These are phyloP conservation scores for Aspergillus brasiliensis DNA, from an alignment of 2,329 filamentous ascomycete genomes.

Conservation along the genomic window DNA sequence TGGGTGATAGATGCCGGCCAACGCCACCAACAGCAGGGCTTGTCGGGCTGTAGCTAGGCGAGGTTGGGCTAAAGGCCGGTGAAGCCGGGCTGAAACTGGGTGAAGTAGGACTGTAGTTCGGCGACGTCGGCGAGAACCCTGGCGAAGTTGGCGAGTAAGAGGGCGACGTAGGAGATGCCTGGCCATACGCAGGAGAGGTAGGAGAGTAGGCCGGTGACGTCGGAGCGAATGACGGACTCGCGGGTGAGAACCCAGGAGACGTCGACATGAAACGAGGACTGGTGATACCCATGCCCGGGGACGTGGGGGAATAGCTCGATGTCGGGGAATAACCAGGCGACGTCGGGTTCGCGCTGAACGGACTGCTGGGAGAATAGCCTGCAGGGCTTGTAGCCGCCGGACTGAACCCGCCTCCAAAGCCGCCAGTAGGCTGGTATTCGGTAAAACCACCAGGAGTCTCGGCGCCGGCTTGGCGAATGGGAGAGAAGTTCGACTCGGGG, in stretches of 20 bases:
- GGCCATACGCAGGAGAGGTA: constrained; percentile 71
- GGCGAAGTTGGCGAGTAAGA: constrained; percentile 59
- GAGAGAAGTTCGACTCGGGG: constrained; percentile 67
- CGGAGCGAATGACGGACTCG: constrained; percentile 56
- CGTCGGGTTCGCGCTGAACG: constrained; percentile 71
- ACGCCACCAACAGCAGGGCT: constrained; percentile 50
- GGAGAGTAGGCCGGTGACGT: constrained; percentile 72
- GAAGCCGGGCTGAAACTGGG: constrained; percentile 57
- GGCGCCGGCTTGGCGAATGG: constrained; percentile 70
- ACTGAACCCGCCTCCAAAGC: constrained; percentile 63
- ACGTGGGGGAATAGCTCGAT: constrained; percentile 72
- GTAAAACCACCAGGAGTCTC: constrained; percentile 61
- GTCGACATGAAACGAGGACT: constrained; percentile 57
- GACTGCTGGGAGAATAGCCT: constrained; percentile 68
- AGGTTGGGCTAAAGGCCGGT: constrained; percentile 58
- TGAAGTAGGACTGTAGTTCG: constrained; percentile 63
- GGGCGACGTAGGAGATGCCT: constrained; percentile 64
- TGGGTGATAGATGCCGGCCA: constrained; percentile 45
- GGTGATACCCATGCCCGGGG: constrained; percentile 63
- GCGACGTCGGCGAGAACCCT: constrained; percentile 60
- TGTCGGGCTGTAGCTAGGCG: constrained; percentile 60
- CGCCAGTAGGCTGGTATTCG: constrained; percentile 69
- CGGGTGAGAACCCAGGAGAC: constrained; percentile 57
- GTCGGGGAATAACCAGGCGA: constrained; percentile 68
- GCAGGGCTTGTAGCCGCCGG: constrained; percentile 68